Evolutionary conservation across 1,139 yeast species (phyloP).

Genomic region (Yamadazyma spencermartinsiae): DNA sequence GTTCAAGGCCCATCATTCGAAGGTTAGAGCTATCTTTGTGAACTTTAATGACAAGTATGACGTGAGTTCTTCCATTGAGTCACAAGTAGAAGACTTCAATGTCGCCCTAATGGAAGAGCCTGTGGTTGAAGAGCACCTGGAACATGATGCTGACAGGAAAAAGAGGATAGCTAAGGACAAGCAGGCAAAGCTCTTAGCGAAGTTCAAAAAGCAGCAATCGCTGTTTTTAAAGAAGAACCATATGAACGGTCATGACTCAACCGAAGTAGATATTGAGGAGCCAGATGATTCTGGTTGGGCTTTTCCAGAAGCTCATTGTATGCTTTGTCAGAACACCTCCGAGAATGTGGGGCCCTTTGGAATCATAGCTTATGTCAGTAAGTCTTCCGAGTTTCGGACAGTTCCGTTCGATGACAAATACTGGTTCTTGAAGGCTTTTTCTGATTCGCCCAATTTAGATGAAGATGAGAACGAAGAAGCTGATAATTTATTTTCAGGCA

Average conservation of each 20-base stretch:
- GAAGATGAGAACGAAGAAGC: constrained; percentile 18
- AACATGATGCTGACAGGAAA: constrained; percentile 56
- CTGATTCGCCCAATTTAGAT: constrained; percentile 55
- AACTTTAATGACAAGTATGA: constrained; percentile 31
- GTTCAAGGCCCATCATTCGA: constrained; percentile 47
- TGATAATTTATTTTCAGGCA: constrained; percentile 24
- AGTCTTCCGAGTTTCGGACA: constrained; percentile 59
- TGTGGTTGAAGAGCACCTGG: constrained; percentile 19
- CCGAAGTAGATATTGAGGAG: constrained; percentile 42
- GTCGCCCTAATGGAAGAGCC: constrained; percentile 21
- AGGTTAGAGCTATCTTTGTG: constrained; percentile 54
- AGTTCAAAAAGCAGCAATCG: constrained; percentile 74
- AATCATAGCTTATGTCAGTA: constrained; percentile 59
- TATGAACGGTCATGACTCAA: constrained; percentile 27
- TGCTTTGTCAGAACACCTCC: constrained; percentile 83
- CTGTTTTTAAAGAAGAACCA: constrained; percentile 59
- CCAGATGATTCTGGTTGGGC: constrained; percentile 51
- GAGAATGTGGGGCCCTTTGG: constrained; percentile 76
- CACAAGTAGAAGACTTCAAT: constrained; percentile 24
- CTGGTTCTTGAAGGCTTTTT: constrained; percentile 68
- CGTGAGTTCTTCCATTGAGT: constrained; percentile 21
- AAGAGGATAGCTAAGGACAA: constrained; percentile 71
- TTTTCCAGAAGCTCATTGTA: constrained; percentile 80
- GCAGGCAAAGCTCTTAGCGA: constrained; percentile 71
- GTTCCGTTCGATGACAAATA: constrained; percentile 64